Evolutionary conservation across 805 yeast species (phyloP).

Genomic region (Saccharomyces jurei): DNA sequence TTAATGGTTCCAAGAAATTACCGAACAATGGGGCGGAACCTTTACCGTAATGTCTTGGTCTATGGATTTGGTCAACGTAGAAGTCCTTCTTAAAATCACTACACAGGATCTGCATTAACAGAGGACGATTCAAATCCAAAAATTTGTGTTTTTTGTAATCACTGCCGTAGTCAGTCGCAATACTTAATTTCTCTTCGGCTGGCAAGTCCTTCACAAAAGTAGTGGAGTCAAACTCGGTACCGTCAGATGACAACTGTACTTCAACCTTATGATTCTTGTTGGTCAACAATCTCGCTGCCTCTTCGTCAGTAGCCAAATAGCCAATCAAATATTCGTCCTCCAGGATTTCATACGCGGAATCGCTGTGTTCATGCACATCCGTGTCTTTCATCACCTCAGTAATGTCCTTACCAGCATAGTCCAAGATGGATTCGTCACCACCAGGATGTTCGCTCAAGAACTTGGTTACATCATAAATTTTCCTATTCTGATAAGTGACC

Average conservation of each 20-base stretch:
- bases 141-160: conserved; percentile 77
- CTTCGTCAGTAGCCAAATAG: conserved; percentile 71
- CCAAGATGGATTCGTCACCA: conserved; percentile 60
- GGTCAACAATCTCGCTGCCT: conserved; percentile 60
- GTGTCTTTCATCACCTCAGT: conserved; percentile 46
- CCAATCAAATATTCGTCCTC: conserved; percentile 77
- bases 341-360: conserved; percentile 76
- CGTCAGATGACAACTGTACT: conserved; percentile 38
- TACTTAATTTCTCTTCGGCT: conserved; percentile 58
- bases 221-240: conserved; percentile 39
- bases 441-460: conserved; percentile 49
- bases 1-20: conserved; percentile 83
- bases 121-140: conserved; percentile 75
- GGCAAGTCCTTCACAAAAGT: conserved; percentile 56
- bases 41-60: conserved; percentile 96
- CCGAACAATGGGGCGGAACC: conserved; percentile 96
- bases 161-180: conserved; percentile 66
- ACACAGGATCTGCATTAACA: conserved; percentile 69
- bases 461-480: conserved; percentile 71
- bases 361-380: conserved; percentile 70
- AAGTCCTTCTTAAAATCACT: conserved; percentile 78
- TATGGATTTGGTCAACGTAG: conserved; percentile 90
- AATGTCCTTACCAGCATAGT: conserved; percentile 73
- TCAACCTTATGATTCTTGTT: conserved; percentile 56
- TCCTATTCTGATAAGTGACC: conserved; percentile 74